Percentiles rank a stretch among this genome's conserved stretches.
Conservation (phyloP, 2,329 filamentous ascomycete genomes). For the Aspergillus floridensis region DNA sequence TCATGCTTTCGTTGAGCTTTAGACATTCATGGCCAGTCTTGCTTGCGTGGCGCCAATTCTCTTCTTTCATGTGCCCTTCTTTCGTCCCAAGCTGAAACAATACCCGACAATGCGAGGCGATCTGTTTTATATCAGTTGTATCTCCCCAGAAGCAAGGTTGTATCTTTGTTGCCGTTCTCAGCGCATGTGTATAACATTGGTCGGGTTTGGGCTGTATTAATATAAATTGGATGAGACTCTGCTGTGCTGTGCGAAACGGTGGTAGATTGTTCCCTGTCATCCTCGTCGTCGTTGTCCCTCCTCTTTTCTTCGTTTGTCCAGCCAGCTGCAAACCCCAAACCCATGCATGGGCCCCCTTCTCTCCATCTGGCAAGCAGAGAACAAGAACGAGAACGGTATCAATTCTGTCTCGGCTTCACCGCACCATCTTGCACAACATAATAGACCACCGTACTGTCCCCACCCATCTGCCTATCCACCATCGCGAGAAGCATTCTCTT, state of each 20-base stretch:
- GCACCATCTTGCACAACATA: constrained; percentile 64
- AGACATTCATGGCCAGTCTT: constrained; percentile 4
- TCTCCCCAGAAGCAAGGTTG: background rate
- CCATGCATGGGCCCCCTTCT: background rate
- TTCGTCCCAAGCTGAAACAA: constrained; percentile 25
- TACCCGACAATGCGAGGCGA: constrained; percentile 27
- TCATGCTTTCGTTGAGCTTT: constrained; percentile 21
- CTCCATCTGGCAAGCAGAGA: too few species aligned
- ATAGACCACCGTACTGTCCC: constrained; percentile 63
- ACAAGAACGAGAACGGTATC: constrained; percentile 1
- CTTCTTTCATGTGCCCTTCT: constrained; percentile 9
- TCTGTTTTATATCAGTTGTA: constrained; percentile 12
- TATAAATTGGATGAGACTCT: constrained; percentile 1
- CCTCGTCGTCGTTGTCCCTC: background rate
- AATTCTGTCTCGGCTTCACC: constrained; percentile 65
- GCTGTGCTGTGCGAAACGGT: background rate
- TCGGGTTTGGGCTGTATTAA: background rate
- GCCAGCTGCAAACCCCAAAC: background rate
- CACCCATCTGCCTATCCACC: constrained; percentile 48
- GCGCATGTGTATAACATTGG: constrained; percentile 12
- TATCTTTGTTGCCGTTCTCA: constrained; percentile 2
- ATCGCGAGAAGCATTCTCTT: constrained; percentile 60
- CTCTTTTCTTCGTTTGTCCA: background rate
- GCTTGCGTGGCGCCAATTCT: background rate
- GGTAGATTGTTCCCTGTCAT: background rate